These are phyloP conservation scores for Orbilia quercus DNA, from an alignment of 2,329 filamentous ascomycete species.

Conservation along the genomic window DNA sequence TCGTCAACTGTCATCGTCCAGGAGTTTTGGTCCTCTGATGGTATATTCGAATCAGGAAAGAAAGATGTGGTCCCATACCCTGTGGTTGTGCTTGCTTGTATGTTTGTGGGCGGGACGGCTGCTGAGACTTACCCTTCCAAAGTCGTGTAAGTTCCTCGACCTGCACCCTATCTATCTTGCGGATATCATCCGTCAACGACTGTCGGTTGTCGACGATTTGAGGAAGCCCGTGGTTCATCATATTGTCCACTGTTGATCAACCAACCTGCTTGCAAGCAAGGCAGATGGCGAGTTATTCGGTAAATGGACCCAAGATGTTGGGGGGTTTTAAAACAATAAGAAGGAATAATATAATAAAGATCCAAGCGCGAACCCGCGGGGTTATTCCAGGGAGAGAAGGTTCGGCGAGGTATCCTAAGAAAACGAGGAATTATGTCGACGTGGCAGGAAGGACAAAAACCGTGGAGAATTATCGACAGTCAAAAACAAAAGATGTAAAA, in stretches of 20 bases:
- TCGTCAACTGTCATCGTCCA: slow-evolving; percentile 16
- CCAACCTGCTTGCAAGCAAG: slow-evolving; percentile 11
- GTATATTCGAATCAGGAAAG: slow-evolving; percentile 47
- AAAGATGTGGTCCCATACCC: slow-evolving; percentile 56
- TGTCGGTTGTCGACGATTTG: slow-evolving; percentile 64
- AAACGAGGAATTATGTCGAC: slow-evolving; percentile 21
- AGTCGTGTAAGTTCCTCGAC: slow-evolving; percentile 64
- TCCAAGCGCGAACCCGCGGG: slow-evolving; percentile 7
- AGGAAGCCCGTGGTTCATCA: slow-evolving; percentile 55
- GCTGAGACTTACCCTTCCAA: slow-evolving; percentile 66
- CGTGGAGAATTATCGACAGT: slow-evolving; percentile 10
- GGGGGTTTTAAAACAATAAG: slow-evolving; percentile 13
- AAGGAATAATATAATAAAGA: no score
- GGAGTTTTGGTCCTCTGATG: slow-evolving; percentile 29
- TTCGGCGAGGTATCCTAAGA: slow-evolving; percentile 17
- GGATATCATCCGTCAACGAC: slow-evolving; percentile 62
- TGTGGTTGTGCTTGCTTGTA: slow-evolving; percentile 49
- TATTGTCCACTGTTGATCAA: slow-evolving; percentile 23
- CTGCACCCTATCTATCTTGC: slow-evolving; percentile 62
- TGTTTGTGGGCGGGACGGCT: slow-evolving; percentile 51
- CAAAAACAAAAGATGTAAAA: slow-evolving; percentile 30
- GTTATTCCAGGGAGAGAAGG: slow-evolving; percentile 6
- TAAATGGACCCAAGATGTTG: slow-evolving; percentile 8
- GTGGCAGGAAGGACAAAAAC: background rate
- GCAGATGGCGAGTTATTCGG: slow-evolving; percentile 25